Conservation (phyloP, 2,329 filamentous ascomycete genomes). For the Cytospora leucostoma region DNA sequence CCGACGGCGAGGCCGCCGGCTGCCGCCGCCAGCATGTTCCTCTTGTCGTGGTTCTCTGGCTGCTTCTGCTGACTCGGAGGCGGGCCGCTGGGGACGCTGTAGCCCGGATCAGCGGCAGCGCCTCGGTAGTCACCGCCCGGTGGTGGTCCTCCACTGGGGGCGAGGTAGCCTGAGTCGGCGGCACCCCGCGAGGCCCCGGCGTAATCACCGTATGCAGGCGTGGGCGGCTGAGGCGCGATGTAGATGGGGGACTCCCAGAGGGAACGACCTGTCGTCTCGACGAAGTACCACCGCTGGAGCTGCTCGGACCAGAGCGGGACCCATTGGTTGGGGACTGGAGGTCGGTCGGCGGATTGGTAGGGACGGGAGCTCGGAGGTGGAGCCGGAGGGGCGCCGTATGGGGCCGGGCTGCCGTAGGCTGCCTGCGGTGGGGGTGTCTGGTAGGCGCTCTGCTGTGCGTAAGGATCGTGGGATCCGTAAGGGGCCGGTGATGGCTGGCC, state of each 20-base stretch:
- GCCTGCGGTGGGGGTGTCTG: constrained; percentile 12
- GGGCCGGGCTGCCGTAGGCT: constrained; percentile 23
- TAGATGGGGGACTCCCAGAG: constrained; percentile 54
- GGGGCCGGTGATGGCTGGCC: constrained; percentile 23
- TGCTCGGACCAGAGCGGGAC: constrained; percentile 55
- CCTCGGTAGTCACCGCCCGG: constrained; percentile 12
- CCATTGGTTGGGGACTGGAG: constrained; percentile 56
- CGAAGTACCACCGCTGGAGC: constrained; percentile 58
- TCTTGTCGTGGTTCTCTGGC: constrained; percentile 49
- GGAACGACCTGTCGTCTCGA: constrained; percentile 56
- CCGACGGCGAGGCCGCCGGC: constrained; percentile 61
- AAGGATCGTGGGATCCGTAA: constrained; percentile 22
- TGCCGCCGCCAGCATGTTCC: constrained; percentile 59
- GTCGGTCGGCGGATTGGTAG: constrained; percentile 36
- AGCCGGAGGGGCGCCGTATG: constrained; percentile 28
- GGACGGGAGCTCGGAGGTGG: constrained; percentile 32
- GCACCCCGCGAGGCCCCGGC: constrained; percentile 20
- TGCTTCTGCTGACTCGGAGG: constrained; percentile 32
- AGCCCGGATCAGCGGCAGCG: constrained; percentile 1
- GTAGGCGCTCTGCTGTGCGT: constrained; percentile 19
- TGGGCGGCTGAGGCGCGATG: constrained; percentile 28
- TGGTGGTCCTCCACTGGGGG: constrained; percentile 14
- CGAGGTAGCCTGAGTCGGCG: constrained; percentile 22
- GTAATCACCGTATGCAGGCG: constrained; percentile 29
- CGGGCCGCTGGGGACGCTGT: constrained; percentile 2